Evolutionary conservation across 257 asterid genomes (phyloP).

Genomic region (Solanum verrucosum): DNA sequence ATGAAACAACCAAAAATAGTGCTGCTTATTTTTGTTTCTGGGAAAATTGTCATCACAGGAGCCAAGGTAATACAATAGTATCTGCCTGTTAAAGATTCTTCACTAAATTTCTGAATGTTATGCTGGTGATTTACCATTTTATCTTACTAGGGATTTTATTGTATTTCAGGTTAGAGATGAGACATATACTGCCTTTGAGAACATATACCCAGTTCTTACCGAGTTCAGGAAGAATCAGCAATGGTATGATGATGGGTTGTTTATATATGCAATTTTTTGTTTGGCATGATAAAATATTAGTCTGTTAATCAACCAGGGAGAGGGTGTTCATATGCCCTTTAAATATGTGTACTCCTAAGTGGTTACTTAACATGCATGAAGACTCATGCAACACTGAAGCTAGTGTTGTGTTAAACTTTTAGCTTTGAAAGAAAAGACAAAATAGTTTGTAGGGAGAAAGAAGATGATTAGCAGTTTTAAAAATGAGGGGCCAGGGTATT

Average conservation of each 20-base stretch:
- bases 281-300: not conserved
- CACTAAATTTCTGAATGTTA: not conserved
- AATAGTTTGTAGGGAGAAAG: not conserved
- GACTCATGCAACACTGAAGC: not conserved
- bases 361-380: not conserved
- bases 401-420: not conserved
- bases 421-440: not conserved
- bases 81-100: not conserved
- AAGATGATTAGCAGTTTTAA: not conserved
- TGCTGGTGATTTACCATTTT: not conserved
- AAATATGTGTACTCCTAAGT: not conserved
- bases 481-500: not conserved
- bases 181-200: conserved; percentile 85
- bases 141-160: not conserved
- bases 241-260: conserved; percentile 40
- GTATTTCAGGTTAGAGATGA: conserved; percentile 73
- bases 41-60: conserved; percentile 91
- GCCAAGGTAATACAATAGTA: conserved; percentile 53
- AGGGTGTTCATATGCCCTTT: not conserved
- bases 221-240: conserved; percentile 91
- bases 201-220: conserved; percentile 84
- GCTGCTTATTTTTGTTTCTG: conserved; percentile 87
- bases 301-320: not conserved
- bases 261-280: not conserved
- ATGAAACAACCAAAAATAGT: conserved; percentile 95